phyloP scores from a whole-genome alignment of 2,329 filamentous ascomycete species.

The Trichoderma sp. region DNA sequence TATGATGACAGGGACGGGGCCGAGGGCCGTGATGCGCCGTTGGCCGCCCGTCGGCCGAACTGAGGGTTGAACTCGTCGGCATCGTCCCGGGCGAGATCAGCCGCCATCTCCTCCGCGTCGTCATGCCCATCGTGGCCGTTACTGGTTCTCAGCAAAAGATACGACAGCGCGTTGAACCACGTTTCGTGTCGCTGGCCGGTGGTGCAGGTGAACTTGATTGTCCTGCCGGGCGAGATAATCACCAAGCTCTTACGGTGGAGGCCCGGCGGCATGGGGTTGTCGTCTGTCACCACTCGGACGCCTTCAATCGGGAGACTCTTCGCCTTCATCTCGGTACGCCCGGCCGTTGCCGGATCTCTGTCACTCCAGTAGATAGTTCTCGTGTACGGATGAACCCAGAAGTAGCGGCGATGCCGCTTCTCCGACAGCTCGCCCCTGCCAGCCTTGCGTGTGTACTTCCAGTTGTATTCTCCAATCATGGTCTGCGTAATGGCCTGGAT shows the following conservation, averaged over 20 bases:
- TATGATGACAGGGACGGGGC: slow-evolving; percentile 76
- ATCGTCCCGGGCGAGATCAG: slow-evolving; percentile 62
- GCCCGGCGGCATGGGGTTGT: slow-evolving; percentile 93
- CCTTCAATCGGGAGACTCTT: slow-evolving; percentile 96
- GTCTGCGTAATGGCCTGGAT: slow-evolving; percentile 99
- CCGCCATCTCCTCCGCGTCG: slow-evolving; percentile 61
- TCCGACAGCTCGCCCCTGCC: slow-evolving; percentile 87
- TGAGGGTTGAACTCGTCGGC: slow-evolving; percentile 81
- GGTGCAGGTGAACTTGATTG: slow-evolving; percentile 90
- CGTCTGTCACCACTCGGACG: slow-evolving; percentile 87
- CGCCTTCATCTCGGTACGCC: slow-evolving; percentile 71
- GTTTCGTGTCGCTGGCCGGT: slow-evolving; percentile 95
- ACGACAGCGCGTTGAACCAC: slow-evolving; percentile 97
- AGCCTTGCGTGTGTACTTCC: slow-evolving; percentile 97
- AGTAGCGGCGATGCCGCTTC: slow-evolving; percentile 90
- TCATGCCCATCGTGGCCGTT: slow-evolving; percentile 64
- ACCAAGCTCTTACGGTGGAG: slow-evolving; percentile 92
- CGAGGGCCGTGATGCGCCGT: slow-evolving; percentile 50
- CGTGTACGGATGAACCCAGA: slow-evolving; percentile 99
- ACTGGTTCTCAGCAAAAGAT: slow-evolving; percentile 78
- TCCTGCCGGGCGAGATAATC: slow-evolving; percentile 83
- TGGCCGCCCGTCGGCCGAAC: slow-evolving; percentile 43
- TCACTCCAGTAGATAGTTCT: slow-evolving; percentile 97
- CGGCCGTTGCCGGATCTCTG: slow-evolving; percentile 76
- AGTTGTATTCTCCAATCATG: slow-evolving; percentile 98